Percentiles rank a stretch among this genome's conserved stretches.
Conservation (phyloP, 768 basidiomycete species). For the Zangia roseola region DNA sequence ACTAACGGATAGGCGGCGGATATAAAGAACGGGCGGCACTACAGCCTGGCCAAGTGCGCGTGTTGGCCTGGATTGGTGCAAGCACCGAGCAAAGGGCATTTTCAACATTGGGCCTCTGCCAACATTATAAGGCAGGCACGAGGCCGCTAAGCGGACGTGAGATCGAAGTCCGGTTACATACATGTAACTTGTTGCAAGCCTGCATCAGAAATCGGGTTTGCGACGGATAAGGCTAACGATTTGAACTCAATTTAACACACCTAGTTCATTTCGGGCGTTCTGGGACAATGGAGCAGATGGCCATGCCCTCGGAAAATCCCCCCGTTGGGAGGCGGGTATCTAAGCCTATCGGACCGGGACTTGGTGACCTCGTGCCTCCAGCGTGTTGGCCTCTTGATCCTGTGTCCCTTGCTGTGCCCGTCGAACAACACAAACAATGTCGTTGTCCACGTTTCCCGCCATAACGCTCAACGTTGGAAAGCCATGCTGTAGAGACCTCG, state of each 20-base stretch:
- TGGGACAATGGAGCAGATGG: constrained; percentile 20
- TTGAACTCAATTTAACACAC: constrained; percentile 19
- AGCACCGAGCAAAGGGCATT: constrained; percentile 22
- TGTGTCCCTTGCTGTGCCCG: constrained; percentile 11
- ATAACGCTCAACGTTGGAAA: not conserved
- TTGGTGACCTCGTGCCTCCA: constrained; percentile 29
- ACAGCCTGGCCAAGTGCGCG: constrained; percentile 30
- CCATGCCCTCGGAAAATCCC: constrained; percentile 13
- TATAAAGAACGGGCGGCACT: constrained; percentile 22
- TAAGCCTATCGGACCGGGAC: constrained; percentile 15
- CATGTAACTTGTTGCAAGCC: not conserved
- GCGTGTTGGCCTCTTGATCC: constrained; percentile 8
- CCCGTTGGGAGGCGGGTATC: constrained; percentile 5
- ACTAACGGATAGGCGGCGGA: constrained; percentile 3
- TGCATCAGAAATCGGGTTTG: constrained; percentile 14
- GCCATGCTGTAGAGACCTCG: constrained; percentile 3
- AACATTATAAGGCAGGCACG: constrained; percentile 36
- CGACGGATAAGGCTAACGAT: constrained; percentile 19
- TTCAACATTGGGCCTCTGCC: constrained; percentile 20
- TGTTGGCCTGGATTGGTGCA: constrained; percentile 26
- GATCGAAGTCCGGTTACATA: constrained; percentile 27
- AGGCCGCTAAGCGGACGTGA: constrained; percentile 36
- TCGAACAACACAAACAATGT: not conserved
- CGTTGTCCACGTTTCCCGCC: constrained; percentile 10
- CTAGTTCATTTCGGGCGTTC: constrained; percentile 28